A percentile compares a stretch with the other conserved stretches of the same genome.
Evolutionary conservation across 768 basidiomycete genomes (phyloP).

Genomic region (Gelatoporia subvermispora): DNA sequence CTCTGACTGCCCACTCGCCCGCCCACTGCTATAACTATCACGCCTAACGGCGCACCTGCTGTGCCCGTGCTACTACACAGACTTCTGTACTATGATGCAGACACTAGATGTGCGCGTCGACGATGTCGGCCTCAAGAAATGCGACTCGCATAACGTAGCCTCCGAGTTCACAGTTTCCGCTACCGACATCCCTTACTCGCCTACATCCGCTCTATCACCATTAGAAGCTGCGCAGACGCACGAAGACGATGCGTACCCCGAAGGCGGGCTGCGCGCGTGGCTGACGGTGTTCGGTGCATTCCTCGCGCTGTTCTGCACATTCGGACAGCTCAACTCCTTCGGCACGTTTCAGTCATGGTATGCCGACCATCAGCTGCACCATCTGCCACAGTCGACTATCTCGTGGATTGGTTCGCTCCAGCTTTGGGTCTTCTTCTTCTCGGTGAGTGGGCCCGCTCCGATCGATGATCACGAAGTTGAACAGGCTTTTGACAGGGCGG

Average conservation of each 20-base stretch:
- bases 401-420: slow-evolving; percentile 70
- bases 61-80: too few species aligned
- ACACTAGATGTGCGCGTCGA: too few species aligned
- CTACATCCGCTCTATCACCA: too few species aligned
- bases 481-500: slow-evolving; percentile 41
- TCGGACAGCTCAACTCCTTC: slow-evolving; percentile 69
- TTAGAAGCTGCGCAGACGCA: background rate
- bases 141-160: too few species aligned
- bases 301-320: slow-evolving; percentile 61
- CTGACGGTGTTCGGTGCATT: slow-evolving; percentile 61
- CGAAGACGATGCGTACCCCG: slow-evolving; percentile 9
- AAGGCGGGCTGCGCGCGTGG: slow-evolving; percentile 31
- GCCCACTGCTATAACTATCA: too few species aligned
- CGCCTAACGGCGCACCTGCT: too few species aligned
- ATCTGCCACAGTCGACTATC: slow-evolving; percentile 48
- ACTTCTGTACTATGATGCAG: too few species aligned
- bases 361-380: slow-evolving; percentile 48
- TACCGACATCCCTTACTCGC: too few species aligned
- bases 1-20: too few species aligned
- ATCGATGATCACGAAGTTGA: background rate
- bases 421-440: slow-evolving; percentile 66
- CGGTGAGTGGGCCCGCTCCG: slow-evolving; percentile 34
- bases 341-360: slow-evolving; percentile 74
- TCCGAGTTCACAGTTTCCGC: too few species aligned
- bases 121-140: too few species aligned